A percentile compares a stretch with the other conserved stretches of the same genome.
phyloP scores from a whole-genome alignment of 371 early-diverging fungal genomes.

The Mortierella sp. region DNA sequence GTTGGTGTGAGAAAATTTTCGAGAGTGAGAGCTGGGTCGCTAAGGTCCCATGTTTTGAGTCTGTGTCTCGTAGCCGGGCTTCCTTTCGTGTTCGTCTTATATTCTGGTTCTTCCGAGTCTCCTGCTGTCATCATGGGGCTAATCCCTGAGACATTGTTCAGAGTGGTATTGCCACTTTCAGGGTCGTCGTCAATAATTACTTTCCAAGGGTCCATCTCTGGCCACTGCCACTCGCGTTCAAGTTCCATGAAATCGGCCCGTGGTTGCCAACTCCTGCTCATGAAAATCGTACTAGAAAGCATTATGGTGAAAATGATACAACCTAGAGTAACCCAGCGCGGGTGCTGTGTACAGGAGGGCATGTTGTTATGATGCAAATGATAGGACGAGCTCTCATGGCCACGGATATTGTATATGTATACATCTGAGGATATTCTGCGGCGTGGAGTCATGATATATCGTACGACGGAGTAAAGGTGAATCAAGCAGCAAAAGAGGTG shows the following conservation, averaged over 20 bases:
- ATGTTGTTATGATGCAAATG: neutral
- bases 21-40: constrained; percentile 28
- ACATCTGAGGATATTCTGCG: neutral
- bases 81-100: neutral
- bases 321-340: constrained; percentile 15
- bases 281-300: constrained; percentile 16
- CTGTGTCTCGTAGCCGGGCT: neutral
- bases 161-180: neutral
- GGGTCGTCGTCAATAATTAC: neutral
- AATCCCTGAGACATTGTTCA: neutral
- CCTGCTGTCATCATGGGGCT: neutral
- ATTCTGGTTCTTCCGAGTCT: neutral
- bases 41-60: constrained; percentile 22
- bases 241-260: neutral
- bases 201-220: constrained; percentile 22
- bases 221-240: constrained; percentile 18
- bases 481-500: neutral
- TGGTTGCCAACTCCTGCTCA: constrained; percentile 20
- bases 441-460: neutral
- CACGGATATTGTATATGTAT: neutral
- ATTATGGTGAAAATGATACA: constrained; percentile 21
- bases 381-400: neutral
- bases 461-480: neutral
- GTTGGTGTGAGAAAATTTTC: neutral
- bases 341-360: constrained; percentile 15